Base-by-base conservation (phyloP, 2,329 filamentous ascomycete species). In the Xylariaceae sp. region DNA sequence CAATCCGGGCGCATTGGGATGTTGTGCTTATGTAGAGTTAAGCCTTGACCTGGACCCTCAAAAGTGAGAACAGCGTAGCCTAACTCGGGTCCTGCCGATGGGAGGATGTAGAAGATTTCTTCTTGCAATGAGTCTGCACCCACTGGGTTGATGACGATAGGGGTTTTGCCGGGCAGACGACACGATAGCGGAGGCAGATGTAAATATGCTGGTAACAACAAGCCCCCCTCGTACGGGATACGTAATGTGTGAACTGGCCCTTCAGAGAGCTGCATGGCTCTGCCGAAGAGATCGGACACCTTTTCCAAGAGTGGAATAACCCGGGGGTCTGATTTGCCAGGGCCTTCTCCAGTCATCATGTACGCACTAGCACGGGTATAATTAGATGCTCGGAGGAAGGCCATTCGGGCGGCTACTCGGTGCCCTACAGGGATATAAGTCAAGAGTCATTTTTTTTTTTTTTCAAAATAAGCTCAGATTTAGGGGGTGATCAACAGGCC, bases 41-140 rank as follows among this genome's bases (percentile, higher is more conserved):
- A 61, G 0, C 74, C 73, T 55, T 76, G 74, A 0, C 74, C 74
- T 0, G 74, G 73, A 1, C 74, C 74, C 1, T 77, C 74, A 45
- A 75, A 75, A 0, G 65, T 73, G n/a, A 76, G 44, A 0, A 74
- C 69, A 0, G 74, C 74, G 52, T 76, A 76, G 0, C 74, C 74
- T 1, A 66, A 44, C 0, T 59, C 51, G 0, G 57, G 49, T 3
- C 61, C 72, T 0, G 45, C 56, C 0, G 60, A 48, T 0, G 62
- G 52, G 40, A 57, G 49, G 1, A 69, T 2, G 45, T 61, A 71
- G 47, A 67, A 73, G 9, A 74, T 26, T 47, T 74, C 73, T 52
- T 75, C 73, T 44, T 70, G 62, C 0, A 50, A 66, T 1, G 70
- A 67, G 44, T 75, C 73, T 7, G 50, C 62, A 2, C 73, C 73